phyloP scores from a whole-genome alignment of 2,329 filamentous ascomycete genomes.

The Sporothrix variecibatus region DNA sequence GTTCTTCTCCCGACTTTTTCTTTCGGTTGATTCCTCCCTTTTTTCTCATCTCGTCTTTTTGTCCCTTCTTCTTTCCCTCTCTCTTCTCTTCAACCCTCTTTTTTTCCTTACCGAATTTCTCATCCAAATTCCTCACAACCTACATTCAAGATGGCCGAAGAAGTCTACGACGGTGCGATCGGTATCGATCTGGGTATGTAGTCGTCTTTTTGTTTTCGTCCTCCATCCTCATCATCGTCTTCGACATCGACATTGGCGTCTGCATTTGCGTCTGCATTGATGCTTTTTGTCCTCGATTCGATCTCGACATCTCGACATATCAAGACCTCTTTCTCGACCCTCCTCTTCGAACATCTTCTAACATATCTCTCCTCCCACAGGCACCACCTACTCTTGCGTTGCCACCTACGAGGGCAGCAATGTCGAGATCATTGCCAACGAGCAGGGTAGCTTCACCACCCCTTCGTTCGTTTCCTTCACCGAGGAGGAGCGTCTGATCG shows the following conservation, averaged over 20 bases:
- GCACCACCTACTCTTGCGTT: constrained; percentile 99
- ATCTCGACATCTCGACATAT: constrained; percentile 1
- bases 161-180: constrained; percentile 99
- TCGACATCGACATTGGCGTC: neutral
- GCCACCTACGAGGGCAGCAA: constrained; percentile 99
- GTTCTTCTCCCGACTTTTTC: constrained; percentile 2
- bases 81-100: constrained; percentile 15
- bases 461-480: constrained; percentile 99
- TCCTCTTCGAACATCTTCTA: neutral
- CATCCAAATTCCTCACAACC: constrained; percentile 14
- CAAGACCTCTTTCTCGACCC: no score
- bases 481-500: constrained; percentile 96
- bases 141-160: constrained; percentile 77
- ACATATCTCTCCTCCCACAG: constrained; percentile 48
- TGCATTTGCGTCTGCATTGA: neutral
- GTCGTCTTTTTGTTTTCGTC: constrained; percentile 26
- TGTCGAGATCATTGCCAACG: constrained; percentile 99
- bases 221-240: neutral
- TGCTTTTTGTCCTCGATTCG: neutral
- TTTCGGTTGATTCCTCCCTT: constrained; percentile 7
- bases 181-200: constrained; percentile 97
- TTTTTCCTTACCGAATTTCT: constrained; percentile 17
- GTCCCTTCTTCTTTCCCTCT: neutral
- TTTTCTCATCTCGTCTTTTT: neutral
- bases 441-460: constrained; percentile 98